Percentiles rank a stretch among this genome's conserved stretches.
Evolutionary conservation across 2,329 filamentous ascomycete species (phyloP).

Genomic region (Colletotrichum chlorophyti): DNA sequence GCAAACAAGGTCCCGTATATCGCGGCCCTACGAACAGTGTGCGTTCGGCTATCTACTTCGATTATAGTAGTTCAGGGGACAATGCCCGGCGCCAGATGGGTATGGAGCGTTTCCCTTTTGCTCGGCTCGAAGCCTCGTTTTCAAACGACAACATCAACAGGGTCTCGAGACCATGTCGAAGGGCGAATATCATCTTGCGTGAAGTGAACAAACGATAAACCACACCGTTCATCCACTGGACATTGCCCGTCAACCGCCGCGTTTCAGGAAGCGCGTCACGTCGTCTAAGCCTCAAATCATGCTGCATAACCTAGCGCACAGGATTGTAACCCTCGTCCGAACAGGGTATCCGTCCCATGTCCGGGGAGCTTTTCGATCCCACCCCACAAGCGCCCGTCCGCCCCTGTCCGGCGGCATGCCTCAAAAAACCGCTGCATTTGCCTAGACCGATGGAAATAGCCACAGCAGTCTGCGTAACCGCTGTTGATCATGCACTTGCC

Average conservation of each 20-base stretch:
- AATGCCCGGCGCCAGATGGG: neutral
- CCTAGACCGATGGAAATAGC: conserved; percentile 19
- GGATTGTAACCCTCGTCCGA: conserved; percentile 14
- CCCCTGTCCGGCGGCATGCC: neutral
- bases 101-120: conserved; percentile 5
- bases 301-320: conserved; percentile 6
- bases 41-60: no score
- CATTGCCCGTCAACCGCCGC: conserved; percentile 18
- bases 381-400: conserved; percentile 10
- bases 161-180: neutral
- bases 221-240: neutral
- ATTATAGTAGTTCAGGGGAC: neutral
- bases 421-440: conserved; percentile 18
- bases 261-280: conserved; percentile 27
- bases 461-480: conserved; percentile 27
- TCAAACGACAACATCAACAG: neutral
- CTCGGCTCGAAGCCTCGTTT: conserved; percentile 3
- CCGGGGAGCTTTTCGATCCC: neutral
- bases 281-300: conserved; percentile 7
- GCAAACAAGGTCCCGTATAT: no score
- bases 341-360: conserved; percentile 5
- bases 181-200: neutral
- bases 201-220: conserved; percentile 9
- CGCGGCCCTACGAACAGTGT: neutral
- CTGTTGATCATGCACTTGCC: conserved; percentile 3